Percentiles rank a stretch among this genome's conserved stretches.
phyloP scores from a whole-genome alignment of 2,329 filamentous ascomycete genomes.

The Penicillium oxalicum region DNA sequence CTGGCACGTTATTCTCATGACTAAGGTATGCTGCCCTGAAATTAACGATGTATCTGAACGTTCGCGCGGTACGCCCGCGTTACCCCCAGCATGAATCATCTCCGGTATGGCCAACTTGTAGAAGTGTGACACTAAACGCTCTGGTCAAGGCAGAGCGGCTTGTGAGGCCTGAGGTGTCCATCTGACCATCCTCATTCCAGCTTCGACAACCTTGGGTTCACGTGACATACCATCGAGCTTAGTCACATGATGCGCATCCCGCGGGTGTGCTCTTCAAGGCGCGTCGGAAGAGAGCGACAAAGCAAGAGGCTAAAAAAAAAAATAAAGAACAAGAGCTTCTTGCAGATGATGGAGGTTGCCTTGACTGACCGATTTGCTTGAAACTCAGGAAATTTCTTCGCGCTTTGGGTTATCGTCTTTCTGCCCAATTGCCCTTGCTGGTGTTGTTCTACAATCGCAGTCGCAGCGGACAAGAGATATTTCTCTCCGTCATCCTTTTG shows the following conservation, averaged over 20 bases:
- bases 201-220: not conserved
- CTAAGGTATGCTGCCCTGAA: no score
- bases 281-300: conserved; percentile 6
- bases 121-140: conserved; percentile 26
- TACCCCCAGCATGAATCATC: no score
- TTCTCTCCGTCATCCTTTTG: no score
- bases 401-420: no score
- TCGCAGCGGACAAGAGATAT: conserved; percentile 18
- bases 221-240: not conserved
- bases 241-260: not conserved
- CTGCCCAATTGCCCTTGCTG: no score
- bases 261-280: conserved; percentile 1
- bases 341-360: conserved; percentile 3
- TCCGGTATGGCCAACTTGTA: conserved; percentile 9
- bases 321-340: not conserved
- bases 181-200: no score
- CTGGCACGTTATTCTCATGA: no score
- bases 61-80: no score
- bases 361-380: not conserved
- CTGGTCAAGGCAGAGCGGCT: not conserved
- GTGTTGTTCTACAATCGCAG: conserved; percentile 1
- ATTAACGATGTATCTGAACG: no score
- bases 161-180: no score
- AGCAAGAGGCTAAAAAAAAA: not conserved
- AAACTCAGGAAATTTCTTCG: no score